Evolutionary conservation across 306 rosid species (phyloP), one percentile per base, ranked within the genome.

Genomic region (Citrullus colocynthis): DNA sequence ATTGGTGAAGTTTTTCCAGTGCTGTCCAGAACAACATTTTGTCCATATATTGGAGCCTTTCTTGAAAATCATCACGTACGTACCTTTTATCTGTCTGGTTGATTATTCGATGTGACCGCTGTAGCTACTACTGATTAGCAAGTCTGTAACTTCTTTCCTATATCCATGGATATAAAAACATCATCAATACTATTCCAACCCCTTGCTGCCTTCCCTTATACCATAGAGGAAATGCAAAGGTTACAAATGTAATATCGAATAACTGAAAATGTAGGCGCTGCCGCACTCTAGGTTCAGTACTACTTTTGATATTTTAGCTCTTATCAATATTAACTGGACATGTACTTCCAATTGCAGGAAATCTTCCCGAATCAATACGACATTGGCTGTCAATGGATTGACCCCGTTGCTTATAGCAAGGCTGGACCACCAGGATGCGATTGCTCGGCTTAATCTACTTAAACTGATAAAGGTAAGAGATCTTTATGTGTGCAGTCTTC

Each of bases 381-480:
- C 98, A 51, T 81, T 96, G 82, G 99, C 98, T 60, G 96, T 96
- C 75, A 96, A 91, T 80, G 99, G 99, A 64, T 86, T 96, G 82
- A 96, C 98, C 54, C 93, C 97, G n/a, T 82, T 96, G 84, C 99
- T 96, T 56, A 87, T 96, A 81, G 91, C 96, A 79, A 91, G 90
- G 84, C 91, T 96, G 82, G 97, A 96, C 84, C 99, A 96, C 79
- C 99, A 88, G 80, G 99, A 96, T 88, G 99, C 99, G 32, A 96
- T 96, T 72, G 98, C 98, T 79, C 99, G 99, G 78, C 93, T 96
- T 76, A 96, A 96, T 88, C 96, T 96, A 80, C 97, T 96, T 78
- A 92, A 95, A 85, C 90, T 96, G 78, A 96, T 96, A 82, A 96
- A 96, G 98, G 99, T 91, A 81, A 28, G 69, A 49, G 30, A 5